Conservation (phyloP, 345 rosid species). For the Citrus cavaleriei region DNA sequence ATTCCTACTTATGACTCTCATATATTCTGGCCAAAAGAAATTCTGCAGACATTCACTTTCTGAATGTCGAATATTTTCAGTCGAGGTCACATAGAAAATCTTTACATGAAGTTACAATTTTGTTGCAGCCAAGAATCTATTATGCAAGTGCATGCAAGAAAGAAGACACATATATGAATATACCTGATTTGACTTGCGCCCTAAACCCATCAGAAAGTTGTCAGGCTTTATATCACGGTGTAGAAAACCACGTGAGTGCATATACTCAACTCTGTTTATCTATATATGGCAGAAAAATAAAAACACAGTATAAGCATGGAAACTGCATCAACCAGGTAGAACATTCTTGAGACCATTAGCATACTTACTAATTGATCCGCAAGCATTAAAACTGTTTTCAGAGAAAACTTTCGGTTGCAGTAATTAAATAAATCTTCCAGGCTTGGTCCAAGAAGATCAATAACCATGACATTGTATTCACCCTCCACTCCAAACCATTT, state of each 20-base stretch:
- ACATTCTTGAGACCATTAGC: background rate
- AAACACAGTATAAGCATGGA: background rate
- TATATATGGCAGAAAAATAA: constrained; percentile 17
- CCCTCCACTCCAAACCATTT: constrained; percentile 92
- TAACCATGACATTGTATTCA: constrained; percentile 83
- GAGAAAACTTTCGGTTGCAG: constrained; percentile 69
- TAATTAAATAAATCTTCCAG: constrained; percentile 89
- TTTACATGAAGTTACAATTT: background rate
- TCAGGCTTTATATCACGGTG: constrained; percentile 96
- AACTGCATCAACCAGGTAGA: background rate
- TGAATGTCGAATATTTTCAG: background rate
- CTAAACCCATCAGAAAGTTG: constrained; percentile 88
- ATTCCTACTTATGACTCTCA: background rate
- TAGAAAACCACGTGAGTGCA: constrained; percentile 85
- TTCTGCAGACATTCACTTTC: background rate
- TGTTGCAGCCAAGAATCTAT: background rate
- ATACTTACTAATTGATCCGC: constrained; percentile 84
- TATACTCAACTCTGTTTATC: constrained; percentile 88
- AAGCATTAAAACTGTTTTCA: constrained; percentile 88
- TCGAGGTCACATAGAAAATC: background rate
- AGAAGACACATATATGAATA: background rate
- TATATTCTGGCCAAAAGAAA: background rate
- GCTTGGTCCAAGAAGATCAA: constrained; percentile 93
- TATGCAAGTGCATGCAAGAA: background rate
- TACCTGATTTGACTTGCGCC: constrained; percentile 96